Evolutionary conservation across 2,329 filamentous ascomycete genomes (phyloP).

Genomic region (Colletotrichum filicis): DNA sequence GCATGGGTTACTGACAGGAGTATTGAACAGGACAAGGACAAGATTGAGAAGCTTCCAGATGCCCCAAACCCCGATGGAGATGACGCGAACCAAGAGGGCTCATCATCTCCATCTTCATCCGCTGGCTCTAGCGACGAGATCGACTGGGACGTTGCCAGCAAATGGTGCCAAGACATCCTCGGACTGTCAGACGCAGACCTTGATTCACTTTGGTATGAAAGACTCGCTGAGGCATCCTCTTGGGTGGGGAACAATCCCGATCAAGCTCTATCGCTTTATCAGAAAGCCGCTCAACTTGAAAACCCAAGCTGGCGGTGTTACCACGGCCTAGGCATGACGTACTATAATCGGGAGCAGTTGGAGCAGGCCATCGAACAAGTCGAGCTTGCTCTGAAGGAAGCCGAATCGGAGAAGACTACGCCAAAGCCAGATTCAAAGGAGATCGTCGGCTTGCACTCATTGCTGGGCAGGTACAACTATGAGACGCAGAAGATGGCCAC

Average conservation of each 20-base stretch:
- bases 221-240: not conserved
- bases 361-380: not conserved
- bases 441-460: not conserved
- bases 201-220: not conserved
- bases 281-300: not conserved
- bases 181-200: not conserved
- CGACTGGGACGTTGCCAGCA: not conserved
- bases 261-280: not conserved
- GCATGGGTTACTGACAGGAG: not conserved
- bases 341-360: not conserved
- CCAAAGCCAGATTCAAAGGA: not conserved
- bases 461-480: not conserved
- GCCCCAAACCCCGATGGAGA: too few relatives aligned
- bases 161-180: not conserved
- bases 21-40: not conserved
- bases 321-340: not conserved
- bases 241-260: not conserved
- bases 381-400: not conserved
- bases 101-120: not conserved
- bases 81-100: not conserved
- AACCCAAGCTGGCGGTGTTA: not conserved
- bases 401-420: not conserved
- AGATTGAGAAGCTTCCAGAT: not conserved
- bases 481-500: not conserved
- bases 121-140: not conserved